Conservation (phyloP, 441 rosid genomes). For the Gossypium gossypioides region DNA sequence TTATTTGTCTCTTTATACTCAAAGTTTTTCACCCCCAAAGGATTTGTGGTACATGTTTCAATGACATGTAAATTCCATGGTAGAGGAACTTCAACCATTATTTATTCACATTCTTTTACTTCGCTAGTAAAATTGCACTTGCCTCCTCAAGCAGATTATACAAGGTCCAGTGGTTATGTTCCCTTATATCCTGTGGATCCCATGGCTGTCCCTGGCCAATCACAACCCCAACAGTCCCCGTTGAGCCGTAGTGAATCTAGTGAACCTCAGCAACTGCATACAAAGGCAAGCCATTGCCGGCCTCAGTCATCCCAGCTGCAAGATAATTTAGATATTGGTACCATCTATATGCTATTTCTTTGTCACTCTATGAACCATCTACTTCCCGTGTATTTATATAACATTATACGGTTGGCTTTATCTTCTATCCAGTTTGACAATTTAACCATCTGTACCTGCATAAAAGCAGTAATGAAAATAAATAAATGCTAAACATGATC, state of each 20-base stretch:
- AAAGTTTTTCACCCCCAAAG: neutral
- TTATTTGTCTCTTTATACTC: neutral
- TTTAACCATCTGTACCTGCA: neutral
- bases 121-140: neutral
- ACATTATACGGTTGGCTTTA: neutral
- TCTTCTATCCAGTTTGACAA: neutral
- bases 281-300: constrained; percentile 12
- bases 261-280: constrained; percentile 3
- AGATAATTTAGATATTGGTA: constrained; percentile 18
- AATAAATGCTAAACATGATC: neutral
- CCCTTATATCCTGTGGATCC: constrained; percentile 20
- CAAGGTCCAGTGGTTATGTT: constrained; percentile 10
- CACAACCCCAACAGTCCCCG: constrained; percentile 12
- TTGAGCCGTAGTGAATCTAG: constrained; percentile 9
- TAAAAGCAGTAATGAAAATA: neutral
- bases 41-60: neutral
- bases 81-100: neutral
- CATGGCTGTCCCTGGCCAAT: constrained; percentile 7
- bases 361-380: neutral
- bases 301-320: constrained; percentile 18
- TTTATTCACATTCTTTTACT: neutral
- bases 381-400: neutral
- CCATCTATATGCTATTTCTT: constrained; percentile 8
- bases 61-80: neutral
- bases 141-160: constrained; percentile 11